These are phyloP conservation scores for Mycena albidolilacea DNA, from an alignment of 768 basidiomycete species.

Conservation along the genomic window DNA sequence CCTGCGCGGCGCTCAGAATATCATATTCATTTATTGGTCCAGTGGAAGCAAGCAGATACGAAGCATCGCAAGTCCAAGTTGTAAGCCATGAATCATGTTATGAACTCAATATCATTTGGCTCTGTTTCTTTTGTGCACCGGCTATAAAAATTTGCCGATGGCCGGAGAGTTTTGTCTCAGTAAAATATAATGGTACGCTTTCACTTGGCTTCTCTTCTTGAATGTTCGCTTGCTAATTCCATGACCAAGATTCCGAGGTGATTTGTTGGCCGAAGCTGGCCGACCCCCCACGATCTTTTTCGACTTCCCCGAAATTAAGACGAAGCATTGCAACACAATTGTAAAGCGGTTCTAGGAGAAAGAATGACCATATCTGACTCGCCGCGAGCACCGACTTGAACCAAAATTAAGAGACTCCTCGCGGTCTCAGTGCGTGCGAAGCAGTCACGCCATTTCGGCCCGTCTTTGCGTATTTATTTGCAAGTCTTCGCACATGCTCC, in stretches of 20 bases:
- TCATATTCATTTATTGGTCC: too few relatives aligned
- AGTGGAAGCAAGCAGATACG: background rate
- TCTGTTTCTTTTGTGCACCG: background rate
- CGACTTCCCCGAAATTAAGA: background rate
- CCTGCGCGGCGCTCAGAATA: too few relatives aligned
- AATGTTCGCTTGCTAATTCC: background rate
- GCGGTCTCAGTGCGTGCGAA: conserved; percentile 30
- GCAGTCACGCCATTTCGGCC: conserved; percentile 28
- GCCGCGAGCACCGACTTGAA: background rate
- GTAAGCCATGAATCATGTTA: background rate
- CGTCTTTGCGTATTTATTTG: conserved; percentile 20
- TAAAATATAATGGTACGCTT: background rate
- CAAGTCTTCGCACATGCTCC: conserved; percentile 19
- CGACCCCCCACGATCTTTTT: background rate
- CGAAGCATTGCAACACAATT: background rate
- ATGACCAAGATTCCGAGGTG: background rate
- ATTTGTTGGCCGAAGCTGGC: background rate
- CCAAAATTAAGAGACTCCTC: background rate
- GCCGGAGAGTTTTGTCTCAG: too few relatives aligned
- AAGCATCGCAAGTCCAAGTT: background rate
- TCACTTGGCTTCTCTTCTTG: too few relatives aligned
- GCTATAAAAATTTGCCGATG: too few relatives aligned
- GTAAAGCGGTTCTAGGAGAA: background rate
- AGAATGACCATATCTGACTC: background rate
- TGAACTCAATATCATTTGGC: background rate